Conservation (phyloP, 208 protist genomes). For the Trypanosoma lewisi region DNA sequence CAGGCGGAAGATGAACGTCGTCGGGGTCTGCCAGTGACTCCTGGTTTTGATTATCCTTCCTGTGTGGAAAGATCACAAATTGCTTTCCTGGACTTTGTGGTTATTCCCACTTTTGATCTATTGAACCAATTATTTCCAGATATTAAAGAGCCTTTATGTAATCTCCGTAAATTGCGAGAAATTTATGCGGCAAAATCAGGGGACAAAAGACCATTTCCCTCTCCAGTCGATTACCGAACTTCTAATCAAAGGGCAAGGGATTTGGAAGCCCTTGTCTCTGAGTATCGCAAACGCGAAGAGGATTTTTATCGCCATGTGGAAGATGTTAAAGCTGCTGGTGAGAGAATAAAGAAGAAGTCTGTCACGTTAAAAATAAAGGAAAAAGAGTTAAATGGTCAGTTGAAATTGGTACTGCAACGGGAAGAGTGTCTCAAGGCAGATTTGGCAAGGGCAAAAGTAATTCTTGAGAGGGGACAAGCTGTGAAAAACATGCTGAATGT, state of each 20-base stretch:
- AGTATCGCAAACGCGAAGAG: constrained; percentile 12
- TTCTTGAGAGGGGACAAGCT: neutral
- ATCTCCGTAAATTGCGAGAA: constrained; percentile 46
- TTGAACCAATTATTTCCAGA: constrained; percentile 62
- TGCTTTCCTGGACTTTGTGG: constrained; percentile 71
- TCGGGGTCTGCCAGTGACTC: constrained; percentile 42
- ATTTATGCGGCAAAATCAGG: constrained; percentile 37
- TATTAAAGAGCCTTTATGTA: constrained; percentile 40
- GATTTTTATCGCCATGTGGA: constrained; percentile 13
- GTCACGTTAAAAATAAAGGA: constrained; percentile 14
- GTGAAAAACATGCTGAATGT: neutral
- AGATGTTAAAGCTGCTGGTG: constrained; percentile 12
- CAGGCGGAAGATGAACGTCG: constrained; percentile 71
- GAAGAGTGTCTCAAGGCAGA: neutral
- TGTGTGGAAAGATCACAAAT: constrained; percentile 47
- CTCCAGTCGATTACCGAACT: constrained; percentile 10
- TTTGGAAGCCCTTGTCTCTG: constrained; percentile 4
- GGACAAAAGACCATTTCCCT: constrained; percentile 28
- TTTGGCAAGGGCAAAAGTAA: neutral
- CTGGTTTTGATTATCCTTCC: constrained; percentile 35
- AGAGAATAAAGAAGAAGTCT: constrained; percentile 19
- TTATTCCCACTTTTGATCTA: constrained; percentile 67
- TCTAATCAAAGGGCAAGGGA: constrained; percentile 1
- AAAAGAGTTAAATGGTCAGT: constrained; percentile 11
- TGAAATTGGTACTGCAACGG: neutral